Evolutionary conservation across 331 rosid species (phyloP).

Genomic region (Quercus tomentella): DNA sequence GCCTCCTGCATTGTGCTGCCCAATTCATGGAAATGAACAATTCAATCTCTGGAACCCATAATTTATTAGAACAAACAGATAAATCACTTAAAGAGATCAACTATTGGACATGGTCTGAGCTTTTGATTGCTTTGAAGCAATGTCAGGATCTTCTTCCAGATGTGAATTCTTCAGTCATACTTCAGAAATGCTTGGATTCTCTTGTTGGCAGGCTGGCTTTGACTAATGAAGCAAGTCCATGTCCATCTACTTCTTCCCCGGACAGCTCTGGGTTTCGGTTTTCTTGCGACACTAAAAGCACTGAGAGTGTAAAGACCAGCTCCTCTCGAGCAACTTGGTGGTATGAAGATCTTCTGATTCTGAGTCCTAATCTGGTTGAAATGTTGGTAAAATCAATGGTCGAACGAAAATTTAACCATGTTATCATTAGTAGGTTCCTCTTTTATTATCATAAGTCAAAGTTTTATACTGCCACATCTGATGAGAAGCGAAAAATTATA

Average conservation of each 20-base stretch:
- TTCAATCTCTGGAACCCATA: conserved; percentile 32
- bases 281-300: conserved; percentile 83
- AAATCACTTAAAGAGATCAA: conserved; percentile 57
- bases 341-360: conserved; percentile 76
- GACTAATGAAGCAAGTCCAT: conserved; percentile 70
- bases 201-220: conserved; percentile 55
- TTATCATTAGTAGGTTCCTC: conserved; percentile 59
- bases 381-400: conserved; percentile 63
- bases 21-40: conserved; percentile 78
- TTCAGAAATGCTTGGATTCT: conserved; percentile 64
- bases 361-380: conserved; percentile 53
- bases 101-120: conserved; percentile 83
- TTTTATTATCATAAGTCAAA: conserved; percentile 75
- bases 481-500: conserved; percentile 46
- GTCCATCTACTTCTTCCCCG: conserved; percentile 73
- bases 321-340: conserved; percentile 68
- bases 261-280: conserved; percentile 73
- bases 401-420: conserved; percentile 53
- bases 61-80: conserved; percentile 57
- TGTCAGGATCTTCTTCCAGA: conserved; percentile 45
- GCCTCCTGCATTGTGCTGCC: conserved; percentile 55
- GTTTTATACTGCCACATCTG: conserved; percentile 26
- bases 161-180: conserved; percentile 30
- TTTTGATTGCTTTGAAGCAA: conserved; percentile 55
- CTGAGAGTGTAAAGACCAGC: conserved; percentile 62